Percentiles rank a stretch among this genome's conserved stretches.
Conservation (phyloP, 2,329 filamentous ascomycete species). For the Ophiostoma ips region DNA sequence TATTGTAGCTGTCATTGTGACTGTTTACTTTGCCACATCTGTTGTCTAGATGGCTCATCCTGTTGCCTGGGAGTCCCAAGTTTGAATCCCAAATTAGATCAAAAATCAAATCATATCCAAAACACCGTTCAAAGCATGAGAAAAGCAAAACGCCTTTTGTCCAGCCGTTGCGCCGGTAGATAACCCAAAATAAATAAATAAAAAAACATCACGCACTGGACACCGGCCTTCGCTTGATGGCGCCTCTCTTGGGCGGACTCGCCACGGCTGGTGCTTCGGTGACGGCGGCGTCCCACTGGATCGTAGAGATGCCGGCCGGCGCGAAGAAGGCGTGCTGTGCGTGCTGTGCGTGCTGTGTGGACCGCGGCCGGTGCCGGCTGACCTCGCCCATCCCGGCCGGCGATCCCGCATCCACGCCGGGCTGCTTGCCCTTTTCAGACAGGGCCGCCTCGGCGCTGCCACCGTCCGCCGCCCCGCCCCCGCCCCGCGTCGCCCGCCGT, state of each 20-base stretch:
- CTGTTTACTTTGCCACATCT: too few species aligned
- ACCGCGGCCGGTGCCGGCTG: too few species aligned
- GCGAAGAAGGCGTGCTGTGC: constrained; percentile 2
- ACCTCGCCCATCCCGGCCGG: too few species aligned
- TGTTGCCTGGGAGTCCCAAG: too few species aligned
- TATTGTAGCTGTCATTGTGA: too few species aligned
- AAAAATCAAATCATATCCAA: too few species aligned
- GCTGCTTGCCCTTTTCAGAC: constrained; percentile 7
- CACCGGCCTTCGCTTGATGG: not conserved
- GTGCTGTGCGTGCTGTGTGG: not conserved
- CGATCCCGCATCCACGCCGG: too few species aligned
- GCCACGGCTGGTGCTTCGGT: not conserved
- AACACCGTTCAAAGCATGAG: too few species aligned
- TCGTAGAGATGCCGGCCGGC: not conserved
- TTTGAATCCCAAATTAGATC: too few species aligned
- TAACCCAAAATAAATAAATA: not conserved
- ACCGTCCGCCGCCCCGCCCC: not conserved
- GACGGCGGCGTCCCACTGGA: not conserved
- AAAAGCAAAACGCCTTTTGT: too few species aligned
- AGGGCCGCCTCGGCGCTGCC: not conserved
- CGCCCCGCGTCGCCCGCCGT: not conserved
- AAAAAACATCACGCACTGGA: not conserved
- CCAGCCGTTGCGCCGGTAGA: not conserved
- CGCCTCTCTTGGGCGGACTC: not conserved
- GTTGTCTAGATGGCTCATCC: too few species aligned